phyloP scores from a whole-genome alignment of 257 asterid species.

The Lycium ferocissimum region DNA sequence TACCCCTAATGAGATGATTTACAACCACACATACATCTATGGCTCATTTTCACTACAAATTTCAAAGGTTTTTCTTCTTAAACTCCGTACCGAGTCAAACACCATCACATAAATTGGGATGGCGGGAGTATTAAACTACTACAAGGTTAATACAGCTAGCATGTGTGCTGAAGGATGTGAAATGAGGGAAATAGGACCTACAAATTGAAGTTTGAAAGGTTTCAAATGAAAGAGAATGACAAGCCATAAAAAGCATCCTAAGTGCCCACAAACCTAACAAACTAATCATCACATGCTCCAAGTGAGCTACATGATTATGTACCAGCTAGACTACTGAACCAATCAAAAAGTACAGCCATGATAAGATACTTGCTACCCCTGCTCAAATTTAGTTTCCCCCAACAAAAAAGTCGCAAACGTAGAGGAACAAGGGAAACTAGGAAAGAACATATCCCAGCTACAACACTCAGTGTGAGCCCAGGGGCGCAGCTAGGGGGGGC shows the following conservation, averaged over 20 bases:
- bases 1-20: too few species aligned
- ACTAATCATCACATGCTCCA: not conserved
- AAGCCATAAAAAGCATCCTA: constrained; percentile 2
- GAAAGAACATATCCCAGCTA: not conserved
- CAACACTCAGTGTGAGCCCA: not conserved
- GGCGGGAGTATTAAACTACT: not conserved
- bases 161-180: not conserved
- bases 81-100: too few species aligned
- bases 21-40: too few species aligned
- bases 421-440: constrained; percentile 8
- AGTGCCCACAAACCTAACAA: not conserved
- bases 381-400: too few species aligned
- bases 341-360: constrained; percentile 1
- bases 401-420: not conserved
- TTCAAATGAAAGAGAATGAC: constrained; percentile 21
- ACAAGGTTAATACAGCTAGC: constrained; percentile 10
- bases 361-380: not conserved
- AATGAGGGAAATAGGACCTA: not conserved
- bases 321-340: not conserved
- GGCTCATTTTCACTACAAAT: too few species aligned
- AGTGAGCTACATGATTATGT: constrained; percentile 5
- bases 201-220: not conserved
- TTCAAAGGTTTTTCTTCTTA: too few species aligned
- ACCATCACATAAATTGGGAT: too few species aligned
- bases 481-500: not conserved